Evolutionary conservation across 495 filamentous ascomycete genomes (phyloP).

Genomic region (Daldinia decipiens): DNA sequence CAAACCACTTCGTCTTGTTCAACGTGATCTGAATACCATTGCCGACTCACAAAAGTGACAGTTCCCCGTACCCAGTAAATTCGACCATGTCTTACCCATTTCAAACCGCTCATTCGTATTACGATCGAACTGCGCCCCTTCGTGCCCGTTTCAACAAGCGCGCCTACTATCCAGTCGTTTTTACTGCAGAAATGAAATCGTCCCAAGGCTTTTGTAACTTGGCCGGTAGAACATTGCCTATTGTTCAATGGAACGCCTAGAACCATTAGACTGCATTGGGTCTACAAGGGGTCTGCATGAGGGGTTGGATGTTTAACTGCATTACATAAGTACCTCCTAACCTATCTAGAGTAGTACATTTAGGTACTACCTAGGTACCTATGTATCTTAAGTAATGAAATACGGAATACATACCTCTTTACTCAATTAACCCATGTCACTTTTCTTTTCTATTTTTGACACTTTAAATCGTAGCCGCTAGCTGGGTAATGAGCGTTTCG

Average conservation of each 20-base stretch:
- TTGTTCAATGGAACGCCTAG: background rate
- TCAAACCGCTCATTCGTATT: slow-evolving; percentile 34
- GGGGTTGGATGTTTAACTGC: background rate
- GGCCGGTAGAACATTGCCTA: slow-evolving; percentile 8
- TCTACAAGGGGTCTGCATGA: slow-evolving; percentile 13
- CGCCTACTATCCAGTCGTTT: slow-evolving; percentile 20
- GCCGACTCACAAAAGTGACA: slow-evolving; percentile 3
- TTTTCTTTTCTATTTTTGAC: no score
- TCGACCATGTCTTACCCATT: slow-evolving; percentile 7
- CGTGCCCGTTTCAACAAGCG: slow-evolving; percentile 38
- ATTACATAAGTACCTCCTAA: no score
- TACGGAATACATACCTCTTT: no score
- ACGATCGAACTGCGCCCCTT: slow-evolving; percentile 33
- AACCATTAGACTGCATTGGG: slow-evolving; percentile 9
- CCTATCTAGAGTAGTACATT: no score
- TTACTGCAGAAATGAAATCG: slow-evolving; percentile 2
- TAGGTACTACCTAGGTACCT: no score
- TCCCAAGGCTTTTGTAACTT: slow-evolving; percentile 26
- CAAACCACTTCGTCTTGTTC: slow-evolving; percentile 30
- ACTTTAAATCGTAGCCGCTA: no score
- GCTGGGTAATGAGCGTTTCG: no score
- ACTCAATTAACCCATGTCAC: no score
- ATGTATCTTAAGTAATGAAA: no score
- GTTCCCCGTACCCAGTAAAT: slow-evolving; percentile 24
- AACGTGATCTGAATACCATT: slow-evolving; percentile 20